A percentile compares a stretch with the other conserved stretches of the same genome.
Conservation (phyloP, 2,329 filamentous ascomycete genomes). For the Nannizzia gypsea region DNA sequence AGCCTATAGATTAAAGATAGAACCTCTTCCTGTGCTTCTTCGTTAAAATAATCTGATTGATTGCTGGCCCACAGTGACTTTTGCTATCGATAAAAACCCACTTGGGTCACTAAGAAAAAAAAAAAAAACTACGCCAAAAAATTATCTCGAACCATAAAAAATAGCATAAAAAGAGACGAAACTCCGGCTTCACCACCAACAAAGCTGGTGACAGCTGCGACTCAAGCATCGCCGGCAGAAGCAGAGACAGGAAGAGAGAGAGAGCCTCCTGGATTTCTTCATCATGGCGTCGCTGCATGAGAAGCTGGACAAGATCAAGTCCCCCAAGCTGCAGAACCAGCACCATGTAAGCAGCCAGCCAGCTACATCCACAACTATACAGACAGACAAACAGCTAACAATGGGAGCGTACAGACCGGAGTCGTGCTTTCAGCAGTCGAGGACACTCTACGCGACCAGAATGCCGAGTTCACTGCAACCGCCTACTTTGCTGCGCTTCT, state of each 20-base stretch:
- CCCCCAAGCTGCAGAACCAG: constrained; percentile 89
- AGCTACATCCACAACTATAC: not conserved
- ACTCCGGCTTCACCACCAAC: not conserved
- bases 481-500: constrained; percentile 94
- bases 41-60: not conserved
- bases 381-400: constrained; percentile 13
- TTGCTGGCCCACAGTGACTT: constrained; percentile 4
- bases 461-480: constrained; percentile 69
- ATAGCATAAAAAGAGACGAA: not conserved
- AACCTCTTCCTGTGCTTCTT: not conserved
- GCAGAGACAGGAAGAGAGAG: not conserved
- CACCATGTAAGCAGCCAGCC: constrained; percentile 55
- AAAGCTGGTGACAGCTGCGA: not conserved
- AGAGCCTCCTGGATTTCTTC: constrained; percentile 17
- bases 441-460: constrained; percentile 79
- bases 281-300: constrained; percentile 59
- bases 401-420: constrained; percentile 51
- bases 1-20: not conserved
- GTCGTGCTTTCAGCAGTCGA: constrained; percentile 86
- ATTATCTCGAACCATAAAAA: constrained; percentile 3
- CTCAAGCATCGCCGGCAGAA: not conserved
- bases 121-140: not conserved
- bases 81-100: constrained; percentile 9
- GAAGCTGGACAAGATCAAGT: constrained; percentile 94
- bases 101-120: not conserved